Percentiles rank a stretch among this genome's conserved stretches.
Evolutionary conservation across 768 basidiomycete genomes (phyloP).

Genomic region (Rhizopogon salebrosus): DNA sequence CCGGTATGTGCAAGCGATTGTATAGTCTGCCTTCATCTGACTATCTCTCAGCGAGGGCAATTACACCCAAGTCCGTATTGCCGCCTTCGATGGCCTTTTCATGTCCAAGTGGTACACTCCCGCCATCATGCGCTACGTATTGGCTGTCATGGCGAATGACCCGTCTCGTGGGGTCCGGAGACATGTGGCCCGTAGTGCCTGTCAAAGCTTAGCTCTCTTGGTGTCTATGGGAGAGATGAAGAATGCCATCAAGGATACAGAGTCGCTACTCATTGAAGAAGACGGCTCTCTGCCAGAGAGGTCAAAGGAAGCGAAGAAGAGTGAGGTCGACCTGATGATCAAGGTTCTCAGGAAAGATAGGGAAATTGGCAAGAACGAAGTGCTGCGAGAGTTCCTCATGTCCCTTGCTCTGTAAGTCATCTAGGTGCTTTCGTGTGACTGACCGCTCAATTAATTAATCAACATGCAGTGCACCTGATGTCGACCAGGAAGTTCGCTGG

Average conservation of each 20-base stretch:
- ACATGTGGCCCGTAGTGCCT: slow-evolving; percentile 81
- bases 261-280: slow-evolving; percentile 80
- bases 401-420: slow-evolving; percentile 68
- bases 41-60: slow-evolving; percentile 74
- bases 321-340: slow-evolving; percentile 79
- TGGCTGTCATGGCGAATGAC: slow-evolving; percentile 84
- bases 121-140: slow-evolving; percentile 80
- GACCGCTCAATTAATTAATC: not conserved
- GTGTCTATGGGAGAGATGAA: slow-evolving; percentile 91
- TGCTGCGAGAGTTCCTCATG: slow-evolving; percentile 75
- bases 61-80: slow-evolving; percentile 83
- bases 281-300: slow-evolving; percentile 71
- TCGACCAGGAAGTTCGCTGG: slow-evolving; percentile 88
- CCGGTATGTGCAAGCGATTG: slow-evolving; percentile 45
- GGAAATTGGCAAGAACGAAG: slow-evolving; percentile 77
- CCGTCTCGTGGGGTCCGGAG: slow-evolving; percentile 77
- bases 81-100: slow-evolving; percentile 93
- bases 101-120: slow-evolving; percentile 84
- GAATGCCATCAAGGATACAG: slow-evolving; percentile 61
- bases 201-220: slow-evolving; percentile 81
- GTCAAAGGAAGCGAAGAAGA: slow-evolving; percentile 72
- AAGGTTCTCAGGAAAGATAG: slow-evolving; percentile 84
- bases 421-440: slow-evolving; percentile 2
- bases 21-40: slow-evolving; percentile 5
- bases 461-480: slow-evolving; percentile 54